Base-by-base conservation (phyloP, 345 rosid genomes). In the Turnera subulata region DNA sequence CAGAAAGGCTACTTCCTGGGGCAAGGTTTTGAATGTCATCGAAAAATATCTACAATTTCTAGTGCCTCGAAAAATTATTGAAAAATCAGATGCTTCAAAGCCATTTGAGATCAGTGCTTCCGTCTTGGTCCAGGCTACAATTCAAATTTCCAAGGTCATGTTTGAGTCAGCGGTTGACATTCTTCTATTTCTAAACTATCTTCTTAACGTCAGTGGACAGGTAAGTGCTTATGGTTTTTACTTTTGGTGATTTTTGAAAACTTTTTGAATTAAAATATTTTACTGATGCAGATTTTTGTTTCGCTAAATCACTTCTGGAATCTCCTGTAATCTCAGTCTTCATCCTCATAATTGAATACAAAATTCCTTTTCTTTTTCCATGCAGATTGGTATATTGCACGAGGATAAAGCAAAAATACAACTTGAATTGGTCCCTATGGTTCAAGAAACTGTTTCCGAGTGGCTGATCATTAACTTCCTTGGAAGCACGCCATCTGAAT, bases 371-470 rank as follows among this genome's bases (percentile, higher is more conserved):
- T 12, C 13, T 1, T 25, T 48, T 40, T 65, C 12, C 2, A 21
- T 70, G 68, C 89, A 93, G 99, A 75, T 86, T 62, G 65, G 79
- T 73, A 79, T 93, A 89, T 64, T 72, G 45, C 83, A 67, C 62
- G 76, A 78, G 72, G 96, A 83, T 63, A 69, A 83, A 61, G 76
- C 77, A 42, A 86, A 78, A 77, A 74, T 89, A 65, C 91, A 82
- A 64, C 81, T 83, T 63, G 97, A 92, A 64, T 72, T 92, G 65
- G 72, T 92, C 61, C 97, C 97, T 6, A 80, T 92, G 91, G 77
- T 89, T 76, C 94, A 89, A 69, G 97, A 89, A 20, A 76, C 75
- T 71, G 74, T 89, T 67, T 80, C 74, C 53, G 96, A 89, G 80
- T 92, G 99, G 99, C 71, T 82, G 60, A 79, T 83, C 52, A 80